Base-by-base conservation (phyloP, 140 eudicot species). In the Stevia rebaudiana region DNA sequence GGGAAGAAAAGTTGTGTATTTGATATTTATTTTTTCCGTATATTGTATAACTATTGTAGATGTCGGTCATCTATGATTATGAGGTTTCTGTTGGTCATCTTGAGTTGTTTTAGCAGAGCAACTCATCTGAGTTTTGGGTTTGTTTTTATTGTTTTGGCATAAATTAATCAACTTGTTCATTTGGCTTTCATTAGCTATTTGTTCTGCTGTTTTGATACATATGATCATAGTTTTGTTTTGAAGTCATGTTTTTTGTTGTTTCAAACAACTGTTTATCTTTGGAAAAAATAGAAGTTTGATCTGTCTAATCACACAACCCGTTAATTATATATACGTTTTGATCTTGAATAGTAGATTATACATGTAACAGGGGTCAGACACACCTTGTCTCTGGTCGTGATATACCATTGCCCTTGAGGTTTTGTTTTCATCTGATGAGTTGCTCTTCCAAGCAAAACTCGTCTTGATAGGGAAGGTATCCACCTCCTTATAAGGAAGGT, bases 51-150 rank as follows among this genome's bases (percentile, higher is more conserved):
- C 73, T 75, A 44, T 76, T 68, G 61, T 50, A 57, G 68, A 69
- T 65, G 67, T 66, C 18, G 62, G 74, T 57, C 64, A 61, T 62
- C 58, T 48, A 69, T 72, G 76, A 61, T 74, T 50, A 83, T 58
- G 69, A 70, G 76, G 71, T 78, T 76, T 70, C 37, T 68, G 61
- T 74, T 30, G 81, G 43, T 43, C 54, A 15, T 25, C 54, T 67
- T 53, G 68, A 55, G 66, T 50, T 63, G 68, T 70, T 78, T 70
- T 61, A 8, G 48, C 40, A 52, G 39, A 70, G 78, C 79, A 65
- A 67, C 76, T 58, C 80, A 77, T 76, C 49, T 44, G 86, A 89
- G 89, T 89, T 89, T 89, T 89, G 95, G 95, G 57, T 75, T 80
- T 2, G 42, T 46, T 73, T 65, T 57, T 57, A 49, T 61, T 52